Percentiles rank a stretch among this genome's conserved stretches.
These are phyloP conservation scores for Periconia digitata DNA, from an alignment of 2,329 filamentous ascomycete species.

Conservation along the genomic window DNA sequence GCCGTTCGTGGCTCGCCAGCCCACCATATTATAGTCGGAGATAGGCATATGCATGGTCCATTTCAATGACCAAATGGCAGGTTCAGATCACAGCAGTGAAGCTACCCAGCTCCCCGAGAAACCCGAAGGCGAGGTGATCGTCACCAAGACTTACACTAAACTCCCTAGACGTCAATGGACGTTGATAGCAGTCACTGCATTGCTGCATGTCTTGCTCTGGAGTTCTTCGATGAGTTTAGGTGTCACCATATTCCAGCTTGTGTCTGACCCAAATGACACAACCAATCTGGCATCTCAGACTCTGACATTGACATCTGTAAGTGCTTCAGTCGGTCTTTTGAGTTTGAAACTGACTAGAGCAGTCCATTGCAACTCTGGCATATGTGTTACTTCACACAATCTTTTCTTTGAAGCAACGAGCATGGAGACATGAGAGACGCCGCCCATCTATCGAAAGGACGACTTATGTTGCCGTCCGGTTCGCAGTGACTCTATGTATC, in stretches of 20 bases:
- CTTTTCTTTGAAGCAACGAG: slow-evolving; percentile 34
- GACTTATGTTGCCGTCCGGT: slow-evolving; percentile 35
- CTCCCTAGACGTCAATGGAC: slow-evolving; percentile 34
- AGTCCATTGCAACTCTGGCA: slow-evolving; percentile 36
- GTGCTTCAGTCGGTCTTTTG: slow-evolving; percentile 5
- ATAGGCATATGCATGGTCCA: slow-evolving; percentile 8
- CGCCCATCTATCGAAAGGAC: slow-evolving; percentile 28
- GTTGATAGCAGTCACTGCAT: slow-evolving; percentile 35
- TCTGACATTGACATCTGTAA: slow-evolving; percentile 36
- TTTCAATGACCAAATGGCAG: slow-evolving; percentile 23
- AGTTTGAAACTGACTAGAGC: slow-evolving; percentile 6
- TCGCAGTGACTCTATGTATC: slow-evolving; percentile 33
- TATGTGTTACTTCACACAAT: slow-evolving; percentile 40
- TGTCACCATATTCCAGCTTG: slow-evolving; percentile 33
- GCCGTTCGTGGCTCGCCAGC: slow-evolving; percentile 4
- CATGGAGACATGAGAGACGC: slow-evolving; percentile 28
- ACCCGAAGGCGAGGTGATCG: slow-evolving; percentile 10
- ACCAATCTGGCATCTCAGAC: slow-evolving; percentile 33
- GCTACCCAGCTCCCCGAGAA: slow-evolving; percentile 20
- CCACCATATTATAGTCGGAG: not conserved
- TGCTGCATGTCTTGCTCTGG: slow-evolving; percentile 39
- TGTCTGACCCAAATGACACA: slow-evolving; percentile 26
- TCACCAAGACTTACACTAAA: slow-evolving; percentile 15
- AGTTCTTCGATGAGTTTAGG: slow-evolving; percentile 31
- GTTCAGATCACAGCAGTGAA: slow-evolving; percentile 17